Base-by-base conservation (phyloP, 129 eudicot genomes). In the Sambucus nigra region DNA sequence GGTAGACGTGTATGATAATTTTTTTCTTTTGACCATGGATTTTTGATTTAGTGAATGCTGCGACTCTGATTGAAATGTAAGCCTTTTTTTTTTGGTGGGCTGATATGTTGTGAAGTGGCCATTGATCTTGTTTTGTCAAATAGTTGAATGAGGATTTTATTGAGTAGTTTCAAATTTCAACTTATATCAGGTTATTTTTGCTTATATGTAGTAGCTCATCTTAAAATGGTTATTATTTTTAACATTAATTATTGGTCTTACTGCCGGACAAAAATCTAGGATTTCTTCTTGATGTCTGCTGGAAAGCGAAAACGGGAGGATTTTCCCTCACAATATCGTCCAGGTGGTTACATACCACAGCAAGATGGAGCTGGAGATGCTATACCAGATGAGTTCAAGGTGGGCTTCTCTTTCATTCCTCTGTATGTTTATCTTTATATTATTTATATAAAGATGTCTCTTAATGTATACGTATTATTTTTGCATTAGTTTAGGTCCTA, bases 301-400 rank as follows among this genome's bases (percentile, higher is more conserved):
- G 94, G 86, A 63, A 87, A 87, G 71, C 71, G 89, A 38, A 76
- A 80, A 64, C 72, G 84, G 24, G 96, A 87, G 13, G 94, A 77
- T 35, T 60, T 80, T 47, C 61, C 96, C 57, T 40, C 94, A 41
- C 86, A 69, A 38, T 74, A 66, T 59, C 73, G 16, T 59, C 50
- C 67, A 57, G 77, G 73, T 63, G 89, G 89, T 25, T 74, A 80
- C 74, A 83, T 87, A 59, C 86, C 96, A 17, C 96, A 87, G 53
- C 94, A 80, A 73, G 94, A 87, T 77, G 89, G 94, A 66, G 80
- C 89, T 63, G 86, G 71, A 57, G 88, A 82, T 66, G 48, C 44
- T 12, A 14, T 55, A 24, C 55, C 69, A 27, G 75, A 59, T 63
- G 68, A 69, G 23, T 65, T 68, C 40, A 66, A 79, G 84, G 80